Conservation (phyloP, 176 grass and related monocot species). For the Triticum turgidum region DNA sequence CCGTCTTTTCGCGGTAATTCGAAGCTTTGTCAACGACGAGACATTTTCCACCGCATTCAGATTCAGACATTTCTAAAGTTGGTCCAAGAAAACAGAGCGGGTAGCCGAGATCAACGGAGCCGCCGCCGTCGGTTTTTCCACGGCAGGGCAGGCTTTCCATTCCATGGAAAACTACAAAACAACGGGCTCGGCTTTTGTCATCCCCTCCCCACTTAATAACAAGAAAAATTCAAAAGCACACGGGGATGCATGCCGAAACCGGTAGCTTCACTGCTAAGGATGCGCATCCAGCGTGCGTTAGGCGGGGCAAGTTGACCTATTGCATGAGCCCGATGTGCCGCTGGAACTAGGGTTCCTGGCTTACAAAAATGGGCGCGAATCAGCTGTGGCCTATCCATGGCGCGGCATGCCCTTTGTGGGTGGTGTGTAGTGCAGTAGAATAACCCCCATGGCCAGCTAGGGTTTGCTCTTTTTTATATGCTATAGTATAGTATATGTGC, state of each 20-base stretch:
- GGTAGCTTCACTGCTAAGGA: constrained; percentile 54
- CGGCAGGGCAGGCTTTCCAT: neutral
- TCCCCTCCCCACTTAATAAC: neutral
- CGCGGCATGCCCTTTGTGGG: neutral
- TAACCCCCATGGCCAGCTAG: constrained; percentile 1
- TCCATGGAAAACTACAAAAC: constrained; percentile 46
- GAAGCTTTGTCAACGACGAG: constrained; percentile 9
- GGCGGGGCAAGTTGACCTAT: neutral
- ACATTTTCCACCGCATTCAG: neutral
- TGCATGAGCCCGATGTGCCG: neutral
- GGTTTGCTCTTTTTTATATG: neutral
- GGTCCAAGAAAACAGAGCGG: constrained; percentile 13
- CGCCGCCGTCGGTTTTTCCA: constrained; percentile 1
- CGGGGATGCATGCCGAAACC: constrained; percentile 10
- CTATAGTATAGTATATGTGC: neutral
- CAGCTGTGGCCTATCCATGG: neutral
- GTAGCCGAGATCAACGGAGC: neutral
- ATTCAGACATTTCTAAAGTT: constrained; percentile 13
- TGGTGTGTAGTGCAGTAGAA: neutral
- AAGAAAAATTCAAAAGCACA: neutral
- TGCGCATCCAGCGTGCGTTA: neutral
- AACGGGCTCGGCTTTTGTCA: neutral
- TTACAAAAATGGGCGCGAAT: neutral
- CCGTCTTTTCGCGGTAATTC: neutral
- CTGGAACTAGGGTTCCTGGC: neutral